These are phyloP conservation scores for Russula sp. DNA, from an alignment of 768 basidiomycete species.

Conservation along the genomic window DNA sequence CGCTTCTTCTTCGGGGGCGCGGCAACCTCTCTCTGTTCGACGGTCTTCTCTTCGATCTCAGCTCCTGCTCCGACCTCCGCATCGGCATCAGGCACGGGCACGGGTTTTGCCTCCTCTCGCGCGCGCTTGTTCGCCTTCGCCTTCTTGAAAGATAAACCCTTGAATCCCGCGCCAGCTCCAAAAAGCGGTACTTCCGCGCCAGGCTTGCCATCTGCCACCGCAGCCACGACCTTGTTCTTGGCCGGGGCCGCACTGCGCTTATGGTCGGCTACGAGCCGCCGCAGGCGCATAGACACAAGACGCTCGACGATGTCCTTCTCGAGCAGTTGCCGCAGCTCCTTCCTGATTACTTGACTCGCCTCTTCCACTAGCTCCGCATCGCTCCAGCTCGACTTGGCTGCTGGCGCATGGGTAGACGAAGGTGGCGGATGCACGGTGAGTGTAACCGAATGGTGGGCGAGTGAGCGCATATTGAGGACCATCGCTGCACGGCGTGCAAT, in stretches of 20 bases:
- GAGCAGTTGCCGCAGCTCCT: constrained; percentile 48
- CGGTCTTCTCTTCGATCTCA: constrained; percentile 24
- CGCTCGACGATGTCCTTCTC: constrained; percentile 63
- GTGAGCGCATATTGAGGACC: constrained; percentile 52
- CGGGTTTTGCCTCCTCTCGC: constrained; percentile 32
- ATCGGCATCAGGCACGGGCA: constrained; percentile 26
- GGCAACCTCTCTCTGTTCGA: constrained; percentile 33
- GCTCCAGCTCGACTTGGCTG: constrained; percentile 42
- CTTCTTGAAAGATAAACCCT: constrained; percentile 42
- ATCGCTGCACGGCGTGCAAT: constrained; percentile 62
- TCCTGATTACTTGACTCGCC: constrained; percentile 50
- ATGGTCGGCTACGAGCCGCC: constrained; percentile 48
- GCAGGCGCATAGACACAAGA: constrained; percentile 49
- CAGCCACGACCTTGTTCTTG: constrained; percentile 26
- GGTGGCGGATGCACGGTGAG: constrained; percentile 46
- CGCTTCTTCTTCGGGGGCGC: constrained; percentile 54
- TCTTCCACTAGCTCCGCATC: constrained; percentile 47
- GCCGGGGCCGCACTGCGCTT: constrained; percentile 35
- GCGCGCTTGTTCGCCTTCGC: constrained; percentile 38
- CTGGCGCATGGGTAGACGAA: constrained; percentile 34
- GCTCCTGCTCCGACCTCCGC: constrained; percentile 30
- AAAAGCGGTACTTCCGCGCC: constrained; percentile 32
- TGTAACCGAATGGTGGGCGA: constrained; percentile 55
- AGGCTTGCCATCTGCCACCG: constrained; percentile 16
- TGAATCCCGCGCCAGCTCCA: constrained; percentile 42